phyloP scores from a whole-genome alignment of 352 stramenopile species.

The Thalassiosira gravida region DNA sequence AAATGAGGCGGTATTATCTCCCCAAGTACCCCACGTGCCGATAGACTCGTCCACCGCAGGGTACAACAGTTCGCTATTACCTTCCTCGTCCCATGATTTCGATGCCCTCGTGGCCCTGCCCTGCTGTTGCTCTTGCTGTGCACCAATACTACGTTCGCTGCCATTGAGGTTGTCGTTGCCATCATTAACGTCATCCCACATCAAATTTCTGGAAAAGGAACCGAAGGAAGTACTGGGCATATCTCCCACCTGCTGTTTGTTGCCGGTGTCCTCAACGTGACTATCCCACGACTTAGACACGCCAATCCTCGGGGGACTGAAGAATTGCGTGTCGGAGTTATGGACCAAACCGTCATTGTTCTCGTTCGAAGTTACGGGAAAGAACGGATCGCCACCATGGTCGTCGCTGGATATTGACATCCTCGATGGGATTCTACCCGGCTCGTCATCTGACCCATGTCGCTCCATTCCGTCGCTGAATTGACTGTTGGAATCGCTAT shows the following conservation, averaged over 20 bases:
- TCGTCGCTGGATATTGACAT: neutral
- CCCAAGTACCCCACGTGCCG: slow-evolving; percentile 17
- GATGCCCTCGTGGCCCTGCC: slow-evolving; percentile 15
- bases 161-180: slow-evolving; percentile 1
- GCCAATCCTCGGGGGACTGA: slow-evolving; percentile 27
- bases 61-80: neutral
- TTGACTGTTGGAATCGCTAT: neutral
- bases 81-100: slow-evolving; percentile 45
- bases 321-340: neutral
- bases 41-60: neutral
- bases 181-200: slow-evolving; percentile 7
- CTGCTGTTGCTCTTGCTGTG: slow-evolving; percentile 3
- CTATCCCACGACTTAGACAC: slow-evolving; percentile 39
- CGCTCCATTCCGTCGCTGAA: neutral
- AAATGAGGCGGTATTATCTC: slow-evolving; percentile 9
- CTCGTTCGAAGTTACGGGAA: neutral
- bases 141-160: neutral
- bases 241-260: too few species aligned
- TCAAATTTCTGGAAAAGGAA: slow-evolving; percentile 1
- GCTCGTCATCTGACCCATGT: neutral
- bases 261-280: slow-evolving; percentile 1
- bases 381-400: neutral
- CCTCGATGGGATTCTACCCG: neutral
- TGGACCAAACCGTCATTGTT: neutral
- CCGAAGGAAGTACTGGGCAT: neutral